Base-by-base conservation (phyloP, 2,329 filamentous ascomycete species). In the Beauveria sp. region DNA sequence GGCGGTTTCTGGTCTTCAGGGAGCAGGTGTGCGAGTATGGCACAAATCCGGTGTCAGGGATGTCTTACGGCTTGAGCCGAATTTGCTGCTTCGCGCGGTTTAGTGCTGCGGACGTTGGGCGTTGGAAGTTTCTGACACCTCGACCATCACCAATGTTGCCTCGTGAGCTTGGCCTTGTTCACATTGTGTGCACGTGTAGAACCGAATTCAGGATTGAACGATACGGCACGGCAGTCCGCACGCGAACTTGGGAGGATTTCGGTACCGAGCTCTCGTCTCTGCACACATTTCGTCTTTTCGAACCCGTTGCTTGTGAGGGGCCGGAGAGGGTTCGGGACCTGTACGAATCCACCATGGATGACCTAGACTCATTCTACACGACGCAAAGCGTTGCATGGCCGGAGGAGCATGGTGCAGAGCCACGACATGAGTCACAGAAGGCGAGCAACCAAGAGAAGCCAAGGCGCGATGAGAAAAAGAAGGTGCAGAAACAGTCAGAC, bases 11-110 rank as follows among this genome's bases (percentile, higher is more conserved):
- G 3, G 42, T 56, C n/a, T 56, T 46, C 26, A 38, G 18, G 26
- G 40, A 46, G 40, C 18, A 26, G 9, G n/a, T 8, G 9, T 43
- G n/a, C 22, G 18, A 43, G 12, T n/a, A 22, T 3, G 5, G 14
- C 14, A 22, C 10, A n/a, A 28, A 7, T n/a, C 5, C 1, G 2
- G 2, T 1, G 3, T 6, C 20, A 1, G 12, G 7, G 7, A 3
- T 18, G 31, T 12, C 9, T 24, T 26, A 42, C 10, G 34, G 38
- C 4, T 12, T 38, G 28, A 52, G 22, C 16, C 34, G 52, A 6
- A 8, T 3, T 9, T 54, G 52, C 22, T 54, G 52, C 28, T 8
- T 40, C n/a, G 4, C 8, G 18, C 50, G n/a, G 3, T 10, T 52
- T 31, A 12, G 12, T 20, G 50, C 10, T 20, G 18, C 34, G 34